Evolutionary conservation across 2,329 filamentous ascomycete species (phyloP).

Genomic region (Corinectria fuckeliana): DNA sequence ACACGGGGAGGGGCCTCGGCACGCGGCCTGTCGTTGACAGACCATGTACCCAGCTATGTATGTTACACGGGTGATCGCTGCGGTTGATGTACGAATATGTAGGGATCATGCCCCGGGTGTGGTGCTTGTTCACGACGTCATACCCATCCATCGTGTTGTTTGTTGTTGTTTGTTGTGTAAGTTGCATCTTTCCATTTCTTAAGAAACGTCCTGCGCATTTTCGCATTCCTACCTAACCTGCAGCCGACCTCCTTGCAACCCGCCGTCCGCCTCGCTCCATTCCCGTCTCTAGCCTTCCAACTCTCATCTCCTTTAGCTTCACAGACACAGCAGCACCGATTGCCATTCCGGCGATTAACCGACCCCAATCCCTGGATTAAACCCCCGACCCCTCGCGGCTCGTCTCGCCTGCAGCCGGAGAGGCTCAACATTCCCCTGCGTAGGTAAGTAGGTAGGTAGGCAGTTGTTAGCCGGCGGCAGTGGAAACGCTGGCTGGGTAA

Average conservation of each 20-base stretch:
- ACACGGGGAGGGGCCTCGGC: background rate
- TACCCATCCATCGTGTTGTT: background rate
- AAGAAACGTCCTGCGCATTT: background rate
- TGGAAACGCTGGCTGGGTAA: conserved; percentile 21
- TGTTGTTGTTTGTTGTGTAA: background rate
- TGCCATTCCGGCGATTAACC: background rate
- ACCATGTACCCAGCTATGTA: no score
- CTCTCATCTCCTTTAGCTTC: background rate
- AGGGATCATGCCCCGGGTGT: background rate
- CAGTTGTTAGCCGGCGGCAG: conserved; percentile 24
- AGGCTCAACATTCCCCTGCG: conserved; percentile 9
- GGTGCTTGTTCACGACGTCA: background rate
- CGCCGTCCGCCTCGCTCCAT: background rate
- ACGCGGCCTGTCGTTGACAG: background rate
- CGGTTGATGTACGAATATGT: no score
- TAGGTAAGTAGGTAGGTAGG: no score
- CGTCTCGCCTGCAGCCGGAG: conserved; percentile 6
- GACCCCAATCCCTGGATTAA: background rate
- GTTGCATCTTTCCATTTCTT: background rate
- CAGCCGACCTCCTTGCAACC: conserved; percentile 6
- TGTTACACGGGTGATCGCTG: conserved; percentile 9
- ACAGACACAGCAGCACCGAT: background rate
- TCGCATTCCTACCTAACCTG: background rate
- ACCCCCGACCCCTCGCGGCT: conserved; percentile 3
- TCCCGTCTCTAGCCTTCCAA: background rate